Conservation (phyloP, 2,329 filamentous ascomycete genomes). For the Thelonectria olida region DNA sequence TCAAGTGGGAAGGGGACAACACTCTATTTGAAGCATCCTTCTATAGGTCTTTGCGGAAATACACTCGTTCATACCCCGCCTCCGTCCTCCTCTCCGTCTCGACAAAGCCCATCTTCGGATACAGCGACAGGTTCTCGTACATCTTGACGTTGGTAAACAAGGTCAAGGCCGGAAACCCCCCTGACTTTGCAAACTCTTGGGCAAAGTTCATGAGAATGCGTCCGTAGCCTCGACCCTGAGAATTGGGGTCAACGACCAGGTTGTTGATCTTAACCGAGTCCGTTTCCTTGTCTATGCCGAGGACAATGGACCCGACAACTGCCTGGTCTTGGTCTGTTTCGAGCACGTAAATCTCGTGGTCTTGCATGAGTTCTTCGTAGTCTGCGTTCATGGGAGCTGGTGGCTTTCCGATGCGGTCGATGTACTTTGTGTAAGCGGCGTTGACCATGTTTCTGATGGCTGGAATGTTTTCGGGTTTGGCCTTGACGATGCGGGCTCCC, state of each 20-base stretch:
- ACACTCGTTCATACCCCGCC: slow-evolving; percentile 47
- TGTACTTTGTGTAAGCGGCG: slow-evolving; percentile 46
- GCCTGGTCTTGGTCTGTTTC: not conserved
- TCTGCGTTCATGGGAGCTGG: slow-evolving; percentile 50
- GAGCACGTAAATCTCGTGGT: slow-evolving; percentile 38
- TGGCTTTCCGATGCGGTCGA: slow-evolving; percentile 45
- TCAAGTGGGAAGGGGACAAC: no score
- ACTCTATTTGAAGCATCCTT: no score
- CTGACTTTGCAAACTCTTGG: slow-evolving; percentile 38
- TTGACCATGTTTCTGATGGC: slow-evolving; percentile 42
- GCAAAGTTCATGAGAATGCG: slow-evolving; percentile 44
- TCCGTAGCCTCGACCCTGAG: slow-evolving; percentile 45
- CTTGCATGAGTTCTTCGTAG: slow-evolving; percentile 41
- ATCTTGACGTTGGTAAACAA: slow-evolving; percentile 49
- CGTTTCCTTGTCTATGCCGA: slow-evolving; percentile 21
- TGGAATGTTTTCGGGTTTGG: slow-evolving; percentile 33
- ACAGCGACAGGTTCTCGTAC: slow-evolving; percentile 44
- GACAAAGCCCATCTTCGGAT: slow-evolving; percentile 44
- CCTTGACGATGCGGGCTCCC: slow-evolving; percentile 13
- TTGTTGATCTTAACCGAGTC: slow-evolving; percentile 41
- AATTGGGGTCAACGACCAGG: slow-evolving; percentile 39
- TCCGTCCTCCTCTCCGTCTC: slow-evolving; percentile 43
- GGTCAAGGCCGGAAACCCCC: slow-evolving; percentile 32
- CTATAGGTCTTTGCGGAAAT: slow-evolving; percentile 45
- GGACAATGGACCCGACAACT: slow-evolving; percentile 43